Percentiles rank a stretch among this genome's conserved stretches.
phyloP scores from a whole-genome alignment of 768 basidiomycete genomes.

The Tulasnella sp. region DNA sequence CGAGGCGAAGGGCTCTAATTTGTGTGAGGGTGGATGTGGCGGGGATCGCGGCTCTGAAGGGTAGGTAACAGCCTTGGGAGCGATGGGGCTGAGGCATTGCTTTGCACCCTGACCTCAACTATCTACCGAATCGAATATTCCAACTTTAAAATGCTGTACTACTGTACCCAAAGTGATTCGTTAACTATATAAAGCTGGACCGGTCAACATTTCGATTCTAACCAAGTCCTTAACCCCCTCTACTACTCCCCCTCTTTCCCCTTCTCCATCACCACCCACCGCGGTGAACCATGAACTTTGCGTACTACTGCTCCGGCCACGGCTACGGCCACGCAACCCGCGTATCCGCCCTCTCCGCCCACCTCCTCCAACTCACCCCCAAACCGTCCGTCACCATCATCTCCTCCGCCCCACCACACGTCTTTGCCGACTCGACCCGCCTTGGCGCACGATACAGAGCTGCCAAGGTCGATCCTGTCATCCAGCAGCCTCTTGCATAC shows the following conservation, averaged over 20 bases:
- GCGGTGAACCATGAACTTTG: constrained; percentile 30
- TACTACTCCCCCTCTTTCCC: neutral
- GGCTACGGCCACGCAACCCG: constrained; percentile 81
- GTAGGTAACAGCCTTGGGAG: no score
- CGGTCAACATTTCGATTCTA: no score
- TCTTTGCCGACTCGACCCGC: constrained; percentile 53
- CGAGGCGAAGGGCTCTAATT: no score
- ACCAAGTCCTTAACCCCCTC: no score
- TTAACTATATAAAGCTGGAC: no score
- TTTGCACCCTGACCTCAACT: no score
- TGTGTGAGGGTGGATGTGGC: no score
- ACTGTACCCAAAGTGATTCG: no score
- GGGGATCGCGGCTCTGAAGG: no score
- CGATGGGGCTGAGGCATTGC: no score
- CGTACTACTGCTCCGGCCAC: constrained; percentile 67
- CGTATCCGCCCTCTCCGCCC: constrained; percentile 57
- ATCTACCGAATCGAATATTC: no score
- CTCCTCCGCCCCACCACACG: constrained; percentile 60
- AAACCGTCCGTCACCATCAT: constrained; percentile 47
- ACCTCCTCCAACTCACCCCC: constrained; percentile 38
- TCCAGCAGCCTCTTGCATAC: constrained; percentile 69
- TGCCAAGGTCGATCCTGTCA: constrained; percentile 66
- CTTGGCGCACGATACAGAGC: constrained; percentile 54
- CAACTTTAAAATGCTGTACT: no score
- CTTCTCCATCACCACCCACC: neutral